These are phyloP conservation scores for Yamadazyma scolyti DNA, from an alignment of 805 yeast genomes.

Conservation along the genomic window DNA sequence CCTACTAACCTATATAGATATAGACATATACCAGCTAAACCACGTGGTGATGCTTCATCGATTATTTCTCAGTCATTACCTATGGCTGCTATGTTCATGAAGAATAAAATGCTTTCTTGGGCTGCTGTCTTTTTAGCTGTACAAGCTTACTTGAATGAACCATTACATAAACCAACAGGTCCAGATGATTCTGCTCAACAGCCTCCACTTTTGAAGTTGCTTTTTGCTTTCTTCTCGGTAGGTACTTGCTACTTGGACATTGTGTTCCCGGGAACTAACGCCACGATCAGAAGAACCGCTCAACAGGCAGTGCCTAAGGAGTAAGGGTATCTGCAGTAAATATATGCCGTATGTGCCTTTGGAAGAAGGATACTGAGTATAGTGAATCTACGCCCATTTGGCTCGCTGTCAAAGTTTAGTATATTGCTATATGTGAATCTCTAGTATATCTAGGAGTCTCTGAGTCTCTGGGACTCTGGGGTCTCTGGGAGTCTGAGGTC, in stretches of 20 bases:
- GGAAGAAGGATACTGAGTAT: no score
- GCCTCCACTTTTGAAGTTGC: conserved; percentile 45
- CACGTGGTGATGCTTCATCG: conserved; percentile 38
- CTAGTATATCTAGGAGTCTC: no score
- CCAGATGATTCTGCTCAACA: conserved; percentile 23
- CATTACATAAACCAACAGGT: conserved; percentile 25
- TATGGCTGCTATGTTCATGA: conserved; percentile 67
- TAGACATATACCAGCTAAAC: conserved; percentile 46
- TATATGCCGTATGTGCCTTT: no score
- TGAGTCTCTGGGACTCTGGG: no score
- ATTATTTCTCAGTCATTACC: conserved; percentile 57
- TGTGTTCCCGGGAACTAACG: conserved; percentile 40
- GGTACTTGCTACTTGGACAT: conserved; percentile 54
- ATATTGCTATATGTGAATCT: no score
- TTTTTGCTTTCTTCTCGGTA: conserved; percentile 45
- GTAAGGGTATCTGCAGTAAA: no score
- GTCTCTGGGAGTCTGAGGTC: no score
- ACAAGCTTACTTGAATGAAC: conserved; percentile 46
- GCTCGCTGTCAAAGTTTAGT: no score
- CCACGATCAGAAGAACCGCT: conserved; percentile 22
- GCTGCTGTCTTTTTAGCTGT: conserved; percentile 49
- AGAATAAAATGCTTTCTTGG: conserved; percentile 56
- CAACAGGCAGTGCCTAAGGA: conserved; percentile 15
- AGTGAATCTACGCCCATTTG: no score
- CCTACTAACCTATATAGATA: conserved; percentile 24